phyloP scores from a whole-genome alignment of 1,284 basidiomycete genomes.

The Xerocomus alliaceus region DNA sequence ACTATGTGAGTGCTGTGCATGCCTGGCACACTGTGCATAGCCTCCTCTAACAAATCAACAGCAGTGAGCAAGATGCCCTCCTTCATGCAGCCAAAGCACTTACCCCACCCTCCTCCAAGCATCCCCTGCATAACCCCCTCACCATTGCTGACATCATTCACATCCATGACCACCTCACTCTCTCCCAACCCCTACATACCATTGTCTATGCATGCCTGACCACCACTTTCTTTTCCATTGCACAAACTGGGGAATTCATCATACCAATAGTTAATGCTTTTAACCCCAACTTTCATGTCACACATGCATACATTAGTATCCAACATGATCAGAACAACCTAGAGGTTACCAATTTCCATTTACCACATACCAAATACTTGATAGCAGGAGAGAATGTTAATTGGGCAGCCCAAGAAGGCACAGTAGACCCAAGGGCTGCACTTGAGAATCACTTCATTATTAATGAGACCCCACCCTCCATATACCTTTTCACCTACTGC shows the following conservation, averaged over 20 bases:
- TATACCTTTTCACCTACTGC: neutral
- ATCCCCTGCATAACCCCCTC: neutral
- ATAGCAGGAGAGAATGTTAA: neutral
- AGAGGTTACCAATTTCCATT: neutral
- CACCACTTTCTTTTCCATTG: neutral
- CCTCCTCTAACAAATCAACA: neutral
- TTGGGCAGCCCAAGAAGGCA: too few species aligned
- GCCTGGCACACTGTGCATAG: slow-evolving; percentile 3
- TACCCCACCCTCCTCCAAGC: neutral
- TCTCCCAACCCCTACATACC: neutral
- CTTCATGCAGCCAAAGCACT: neutral
- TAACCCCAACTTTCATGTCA: neutral
- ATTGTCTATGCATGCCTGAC: neutral
- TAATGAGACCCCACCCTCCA: too few species aligned
- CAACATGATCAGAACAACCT: neutral
- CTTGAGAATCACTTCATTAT: too few species aligned
- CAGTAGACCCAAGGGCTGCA: too few species aligned
- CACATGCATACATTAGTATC: neutral
- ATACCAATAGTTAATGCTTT: neutral
- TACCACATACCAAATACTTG: too few species aligned
- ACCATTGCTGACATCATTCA: neutral
- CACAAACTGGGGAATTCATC: neutral
- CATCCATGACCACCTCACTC: neutral
- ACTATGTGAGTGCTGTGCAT: neutral
- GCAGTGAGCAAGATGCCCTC: rapidly evolving